These are phyloP conservation scores for Magnusiomyces tetraspermus DNA, from an alignment of 1,139 yeast genomes.

Conservation along the genomic window DNA sequence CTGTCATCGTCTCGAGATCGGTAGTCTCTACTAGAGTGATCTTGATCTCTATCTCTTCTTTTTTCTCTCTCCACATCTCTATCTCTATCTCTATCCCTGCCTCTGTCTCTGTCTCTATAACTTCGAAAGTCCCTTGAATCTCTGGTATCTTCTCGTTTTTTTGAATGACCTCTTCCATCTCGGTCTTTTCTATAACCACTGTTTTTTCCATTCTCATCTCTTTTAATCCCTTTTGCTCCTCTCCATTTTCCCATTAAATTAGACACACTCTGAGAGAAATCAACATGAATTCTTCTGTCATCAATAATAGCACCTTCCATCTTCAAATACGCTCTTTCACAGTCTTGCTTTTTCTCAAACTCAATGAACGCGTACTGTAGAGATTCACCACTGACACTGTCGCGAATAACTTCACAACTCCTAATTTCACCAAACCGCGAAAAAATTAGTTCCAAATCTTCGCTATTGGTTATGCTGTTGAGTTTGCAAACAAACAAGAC, in stretches of 20 bases:
- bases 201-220: neutral
- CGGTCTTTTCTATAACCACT: slow-evolving; percentile 16
- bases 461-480: slow-evolving; percentile 49
- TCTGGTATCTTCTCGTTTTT: slow-evolving; percentile 1
- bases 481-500: slow-evolving; percentile 55
- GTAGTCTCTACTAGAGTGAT: neutral
- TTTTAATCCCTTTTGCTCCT: neutral
- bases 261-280: slow-evolving; percentile 52
- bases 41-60: slow-evolving; percentile 4
- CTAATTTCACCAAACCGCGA: slow-evolving; percentile 49
- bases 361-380: slow-evolving; percentile 58
- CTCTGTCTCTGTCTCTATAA: slow-evolving; percentile 5
- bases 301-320: slow-evolving; percentile 56
- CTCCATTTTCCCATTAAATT: slow-evolving; percentile 20
- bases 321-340: slow-evolving; percentile 51
- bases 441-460: slow-evolving; percentile 47
- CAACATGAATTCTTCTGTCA: slow-evolving; percentile 55
- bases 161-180: slow-evolving; percentile 6
- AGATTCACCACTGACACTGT: slow-evolving; percentile 41
- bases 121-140: neutral
- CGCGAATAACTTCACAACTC: slow-evolving; percentile 43
- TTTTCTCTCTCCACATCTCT: neutral
- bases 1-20: neutral
- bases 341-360: slow-evolving; percentile 38
- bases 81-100: neutral